Base-by-base conservation (phyloP, 192 early-diverging fungal species). In the Phlyctochytrium arcticum region DNA sequence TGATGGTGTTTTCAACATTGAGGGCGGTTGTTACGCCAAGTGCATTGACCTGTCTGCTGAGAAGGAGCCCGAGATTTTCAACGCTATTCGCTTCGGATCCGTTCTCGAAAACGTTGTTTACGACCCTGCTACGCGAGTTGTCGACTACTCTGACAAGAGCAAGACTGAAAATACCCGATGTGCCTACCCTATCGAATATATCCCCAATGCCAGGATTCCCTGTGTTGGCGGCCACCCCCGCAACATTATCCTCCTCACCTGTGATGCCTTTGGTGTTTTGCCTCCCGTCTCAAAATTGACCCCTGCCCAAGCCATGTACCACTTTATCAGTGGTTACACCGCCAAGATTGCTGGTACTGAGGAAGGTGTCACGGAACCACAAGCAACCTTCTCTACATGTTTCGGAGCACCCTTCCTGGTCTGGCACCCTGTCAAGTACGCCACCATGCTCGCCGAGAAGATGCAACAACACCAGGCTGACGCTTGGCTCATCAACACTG, bases 21-120 rank as follows among this genome's bases (percentile, higher is more conserved):
- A 98, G 80, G 96, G 96, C 61, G 96, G 96, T 32, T 98, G 96
- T 82, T 98, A 98, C 71, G 96, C 96, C 65, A 98, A 98, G 82
- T 88, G 88, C 67, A 92, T 98, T 65, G 92, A 95, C 65, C 80
- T 98, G 36, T 94, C 92, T 9, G 88, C 87, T 37, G 93, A 92
- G 69, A 98, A 96, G 86, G 96, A 98, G 72, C 96, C 96, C 59
- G 96, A 96, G 77, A 98, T 98, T 80, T 98, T 92, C 79, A 86
- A 87, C 60, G 96, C 96, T 39, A 96, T 98, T 72, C 85, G 86
- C 35, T 96, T 92, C 74, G 93, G 93, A 53, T 87, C 91, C 31
- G 88, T 98, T 23, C 81, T 98, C 30, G 93, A 96, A 78, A 98
- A 96, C 73, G 93, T 96, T 71, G 85, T 92, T 48, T 90, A 87